These are phyloP conservation scores for Colletotrichum lindemuthianum DNA, from an alignment of 2,329 filamentous ascomycete genomes.

Conservation along the genomic window DNA sequence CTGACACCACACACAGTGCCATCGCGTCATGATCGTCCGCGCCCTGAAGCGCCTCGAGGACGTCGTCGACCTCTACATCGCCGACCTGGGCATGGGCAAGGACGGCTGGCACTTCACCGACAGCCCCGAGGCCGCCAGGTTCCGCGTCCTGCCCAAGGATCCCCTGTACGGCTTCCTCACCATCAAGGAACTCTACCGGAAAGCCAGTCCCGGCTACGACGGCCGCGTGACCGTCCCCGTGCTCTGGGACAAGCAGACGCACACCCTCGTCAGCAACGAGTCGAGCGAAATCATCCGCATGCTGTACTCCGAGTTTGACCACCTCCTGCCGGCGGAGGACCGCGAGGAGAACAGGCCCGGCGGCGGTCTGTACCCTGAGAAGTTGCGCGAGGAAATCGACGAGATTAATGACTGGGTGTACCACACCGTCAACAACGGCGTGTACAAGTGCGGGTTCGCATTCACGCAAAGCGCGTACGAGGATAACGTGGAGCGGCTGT, in stretches of 20 bases:
- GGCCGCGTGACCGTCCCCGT: slow-evolving; percentile 81
- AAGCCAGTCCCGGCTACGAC: slow-evolving; percentile 71
- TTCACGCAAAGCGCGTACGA: slow-evolving; percentile 74
- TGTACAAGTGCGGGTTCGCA: slow-evolving; percentile 71
- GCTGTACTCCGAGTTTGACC: slow-evolving; percentile 80
- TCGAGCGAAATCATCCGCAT: slow-evolving; percentile 86
- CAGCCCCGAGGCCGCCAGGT: slow-evolving; percentile 44
- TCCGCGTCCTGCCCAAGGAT: slow-evolving; percentile 62
- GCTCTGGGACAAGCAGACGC: slow-evolving; percentile 74
- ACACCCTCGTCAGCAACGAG: slow-evolving; percentile 84
- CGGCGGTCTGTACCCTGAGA: slow-evolving; percentile 66
- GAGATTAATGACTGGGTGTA: slow-evolving; percentile 76
- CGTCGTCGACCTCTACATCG: slow-evolving; percentile 72
- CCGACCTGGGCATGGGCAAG: slow-evolving; percentile 72
- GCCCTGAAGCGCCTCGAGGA: slow-evolving; percentile 79
- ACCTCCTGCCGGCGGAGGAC: slow-evolving; percentile 61
- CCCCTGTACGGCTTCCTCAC: slow-evolving; percentile 73
- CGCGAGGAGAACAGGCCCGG: slow-evolving; percentile 60
- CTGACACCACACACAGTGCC: slow-evolving; percentile 57
- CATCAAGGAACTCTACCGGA: slow-evolving; percentile 76
- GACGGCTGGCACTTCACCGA: slow-evolving; percentile 64
- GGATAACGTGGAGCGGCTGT: slow-evolving; percentile 67
- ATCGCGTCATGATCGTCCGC: slow-evolving; percentile 77
- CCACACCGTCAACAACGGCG: slow-evolving; percentile 58
- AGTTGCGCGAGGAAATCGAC: slow-evolving; percentile 67